Evolutionary conservation across 2,329 filamentous ascomycete species (phyloP), one percentile per base, ranked within the genome.

Genomic region (Lasiodiplodia sp.): DNA sequence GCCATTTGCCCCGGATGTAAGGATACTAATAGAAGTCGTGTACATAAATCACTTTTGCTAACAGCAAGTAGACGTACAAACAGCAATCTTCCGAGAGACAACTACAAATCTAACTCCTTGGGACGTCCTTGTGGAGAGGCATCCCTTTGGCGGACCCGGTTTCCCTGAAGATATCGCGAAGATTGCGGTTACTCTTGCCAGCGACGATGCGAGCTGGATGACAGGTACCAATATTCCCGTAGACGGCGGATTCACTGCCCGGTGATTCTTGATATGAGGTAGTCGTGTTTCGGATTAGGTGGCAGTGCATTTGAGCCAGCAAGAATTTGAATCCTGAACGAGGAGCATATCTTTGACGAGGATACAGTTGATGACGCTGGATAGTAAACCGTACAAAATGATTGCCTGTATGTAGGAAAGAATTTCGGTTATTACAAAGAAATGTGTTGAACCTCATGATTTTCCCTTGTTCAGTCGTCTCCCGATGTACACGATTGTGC

Each of bases 1-100:
- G 84, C 84, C 0, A 78, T 87, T 4, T 86, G 85, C 66, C 86
- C 86, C 4, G 86, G 86, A 3, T 87, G 74, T 77, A 73, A 78
- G 80, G 53, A 38, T 10, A 2, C 31, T 10, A 8, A 34, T 2
- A 34, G 6, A 10, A 37, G 4, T 23, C 4, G 3, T 16, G 4
- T 10, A 3, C 11, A 6, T 25, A n/a, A 3, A 12, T 38, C 4
- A 37, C 11, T 53, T 31, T 23, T 21, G 4, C 34, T 57, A 10
- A 57, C 18, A 11, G 10, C 23, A 4, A 16, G 8, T 21, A 60
- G 56, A 60, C 12, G 44, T 38, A 6, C 56, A 60, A 18, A 60
- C 56, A 28, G 56, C 56, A n/a, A 60, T 60, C 21, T 60, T 60
- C 21, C n/a, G 37, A 8, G 56, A 60, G 37, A 60, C 56, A 18